Conservation (phyloP, 257 asterid species). For the Solanum paucissectum region DNA sequence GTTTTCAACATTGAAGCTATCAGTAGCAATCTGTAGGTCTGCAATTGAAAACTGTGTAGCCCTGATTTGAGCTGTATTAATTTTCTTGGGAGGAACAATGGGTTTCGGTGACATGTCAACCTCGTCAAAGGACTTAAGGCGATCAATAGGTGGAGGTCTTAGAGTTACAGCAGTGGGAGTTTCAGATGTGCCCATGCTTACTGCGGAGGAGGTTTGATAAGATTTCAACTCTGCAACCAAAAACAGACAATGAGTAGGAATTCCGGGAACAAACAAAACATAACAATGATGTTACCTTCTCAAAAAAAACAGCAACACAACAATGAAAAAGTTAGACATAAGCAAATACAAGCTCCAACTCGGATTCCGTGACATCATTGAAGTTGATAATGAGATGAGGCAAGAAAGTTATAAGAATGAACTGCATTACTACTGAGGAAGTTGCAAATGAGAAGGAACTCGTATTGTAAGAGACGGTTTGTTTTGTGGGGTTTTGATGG, state of each 20-base stretch:
- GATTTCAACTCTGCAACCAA: slow-evolving; percentile 45
- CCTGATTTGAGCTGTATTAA: slow-evolving; percentile 38
- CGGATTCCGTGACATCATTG: neutral
- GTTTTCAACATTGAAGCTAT: slow-evolving; percentile 72
- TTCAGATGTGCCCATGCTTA: slow-evolving; percentile 45
- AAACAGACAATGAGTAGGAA: neutral
- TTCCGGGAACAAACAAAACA: neutral
- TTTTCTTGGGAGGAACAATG: slow-evolving; percentile 57
- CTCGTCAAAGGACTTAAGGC: slow-evolving; percentile 78
- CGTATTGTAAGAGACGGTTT: neutral
- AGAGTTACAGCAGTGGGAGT: slow-evolving; percentile 52
- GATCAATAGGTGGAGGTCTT: slow-evolving; percentile 71
- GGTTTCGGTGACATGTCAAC: slow-evolving; percentile 53
- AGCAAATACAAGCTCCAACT: neutral
- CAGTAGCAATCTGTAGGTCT: slow-evolving; percentile 88
- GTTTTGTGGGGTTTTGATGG: neutral
- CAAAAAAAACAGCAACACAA: neutral
- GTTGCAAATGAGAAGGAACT: neutral
- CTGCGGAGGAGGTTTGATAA: slow-evolving; percentile 32
- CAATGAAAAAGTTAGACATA: neutral
- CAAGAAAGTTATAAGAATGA: neutral
- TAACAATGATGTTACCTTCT: neutral
- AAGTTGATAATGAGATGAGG: neutral
- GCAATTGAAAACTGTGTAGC: slow-evolving; percentile 68
- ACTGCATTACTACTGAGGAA: neutral